Conservation (phyloP, 495 filamentous ascomycete species). For the Hypoxylon rickii region DNA sequence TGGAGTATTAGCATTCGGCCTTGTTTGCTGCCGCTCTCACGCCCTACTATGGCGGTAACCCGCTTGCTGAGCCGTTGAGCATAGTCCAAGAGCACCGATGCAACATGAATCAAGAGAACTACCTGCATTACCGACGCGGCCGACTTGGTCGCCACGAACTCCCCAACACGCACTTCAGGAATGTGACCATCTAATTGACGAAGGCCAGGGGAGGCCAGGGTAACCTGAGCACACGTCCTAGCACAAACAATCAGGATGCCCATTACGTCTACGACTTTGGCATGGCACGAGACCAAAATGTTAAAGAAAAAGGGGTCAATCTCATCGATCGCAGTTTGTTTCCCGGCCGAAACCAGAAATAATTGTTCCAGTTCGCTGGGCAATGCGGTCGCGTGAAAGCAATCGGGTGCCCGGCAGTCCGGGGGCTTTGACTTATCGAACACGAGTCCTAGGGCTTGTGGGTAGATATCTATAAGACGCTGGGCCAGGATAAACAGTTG, state of each 20-base stretch:
- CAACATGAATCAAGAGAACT: constrained; percentile 35
- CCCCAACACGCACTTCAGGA: constrained; percentile 40
- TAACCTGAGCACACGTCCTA: constrained; percentile 29
- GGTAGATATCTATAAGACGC: constrained; percentile 40
- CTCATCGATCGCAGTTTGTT: constrained; percentile 32
- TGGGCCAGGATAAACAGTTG: constrained; percentile 37
- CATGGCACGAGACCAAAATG: constrained; percentile 40
- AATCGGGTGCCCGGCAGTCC: constrained; percentile 22
- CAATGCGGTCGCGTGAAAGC: constrained; percentile 21
- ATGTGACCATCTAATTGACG: constrained; percentile 28
- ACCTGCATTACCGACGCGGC: constrained; percentile 40
- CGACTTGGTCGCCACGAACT: constrained; percentile 35
- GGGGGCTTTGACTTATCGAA: constrained; percentile 12
- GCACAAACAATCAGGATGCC: constrained; percentile 28
- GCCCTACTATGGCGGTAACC: background rate
- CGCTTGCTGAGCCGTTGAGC: constrained; percentile 17
- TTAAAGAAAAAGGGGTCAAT: constrained; percentile 39
- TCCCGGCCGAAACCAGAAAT: constrained; percentile 8
- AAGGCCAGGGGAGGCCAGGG: constrained; percentile 14
- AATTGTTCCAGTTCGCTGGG: constrained; percentile 12
- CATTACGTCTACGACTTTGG: constrained; percentile 38
- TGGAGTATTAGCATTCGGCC: constrained; percentile 28
- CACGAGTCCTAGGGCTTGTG: constrained; percentile 23
- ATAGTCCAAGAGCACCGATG: constrained; percentile 26
- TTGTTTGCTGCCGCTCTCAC: constrained; percentile 9